phyloP scores from a whole-genome alignment of 306 rosid species.

The Hippophae tibetana region DNA sequence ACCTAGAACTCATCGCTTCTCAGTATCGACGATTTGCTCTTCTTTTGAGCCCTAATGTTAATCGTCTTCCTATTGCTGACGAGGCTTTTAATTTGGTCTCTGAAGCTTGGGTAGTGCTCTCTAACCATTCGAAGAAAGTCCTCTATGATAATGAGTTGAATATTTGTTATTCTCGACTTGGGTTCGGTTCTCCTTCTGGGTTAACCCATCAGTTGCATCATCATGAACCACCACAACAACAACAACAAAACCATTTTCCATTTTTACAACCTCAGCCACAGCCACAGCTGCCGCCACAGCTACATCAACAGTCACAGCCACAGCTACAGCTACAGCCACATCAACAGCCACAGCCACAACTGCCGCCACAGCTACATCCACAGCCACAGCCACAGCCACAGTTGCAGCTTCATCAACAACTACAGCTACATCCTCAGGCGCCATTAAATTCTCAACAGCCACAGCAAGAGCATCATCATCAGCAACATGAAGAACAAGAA shows the following conservation, averaged over 20 bases:
- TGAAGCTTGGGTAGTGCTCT: slow-evolving; percentile 78
- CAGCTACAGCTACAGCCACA: slow-evolving; percentile 15
- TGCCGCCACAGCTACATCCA: background rate
- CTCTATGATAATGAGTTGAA: slow-evolving; percentile 50
- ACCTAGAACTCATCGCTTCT: slow-evolving; percentile 53
- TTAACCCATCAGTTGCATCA: slow-evolving; percentile 3
- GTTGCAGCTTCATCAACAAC: background rate
- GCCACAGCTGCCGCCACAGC: slow-evolving; percentile 1
- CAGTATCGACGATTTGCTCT: slow-evolving; percentile 69
- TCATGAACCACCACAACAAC: background rate
- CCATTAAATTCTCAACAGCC: slow-evolving; percentile 19
- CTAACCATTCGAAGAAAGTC: slow-evolving; percentile 46
- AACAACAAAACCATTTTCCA: background rate
- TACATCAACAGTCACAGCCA: slow-evolving; percentile 5
- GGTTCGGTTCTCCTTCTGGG: slow-evolving; percentile 16
- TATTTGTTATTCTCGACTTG: slow-evolving; percentile 23
- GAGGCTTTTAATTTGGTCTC: slow-evolving; percentile 62
- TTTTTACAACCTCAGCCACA: slow-evolving; percentile 18
- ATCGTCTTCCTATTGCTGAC: slow-evolving; percentile 44
- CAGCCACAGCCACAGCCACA: too few relatives aligned
- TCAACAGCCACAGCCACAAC: slow-evolving; percentile 11
- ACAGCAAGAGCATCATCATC: slow-evolving; percentile 17
- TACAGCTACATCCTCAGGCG: background rate
- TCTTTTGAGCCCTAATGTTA: slow-evolving; percentile 54
- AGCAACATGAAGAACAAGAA: slow-evolving; percentile 16